Conservation (phyloP, 2,329 filamentous ascomycete species). For the Coleophoma cylindrospora region DNA sequence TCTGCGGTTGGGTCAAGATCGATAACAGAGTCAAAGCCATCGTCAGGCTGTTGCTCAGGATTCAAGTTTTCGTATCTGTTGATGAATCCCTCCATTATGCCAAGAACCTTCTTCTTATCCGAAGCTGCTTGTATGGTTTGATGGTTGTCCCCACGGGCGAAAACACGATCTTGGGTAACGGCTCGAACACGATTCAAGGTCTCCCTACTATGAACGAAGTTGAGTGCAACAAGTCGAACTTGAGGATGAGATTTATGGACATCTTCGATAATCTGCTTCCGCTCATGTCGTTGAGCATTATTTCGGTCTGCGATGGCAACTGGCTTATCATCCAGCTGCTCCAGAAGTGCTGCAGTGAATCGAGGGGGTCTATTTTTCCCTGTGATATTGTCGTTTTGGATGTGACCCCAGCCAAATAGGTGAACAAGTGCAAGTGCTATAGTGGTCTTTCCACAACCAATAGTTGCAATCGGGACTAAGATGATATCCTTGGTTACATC, state of each 20-base stretch:
- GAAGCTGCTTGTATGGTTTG: conserved; percentile 92
- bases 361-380: conserved; percentile 71
- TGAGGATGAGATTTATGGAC: conserved; percentile 56
- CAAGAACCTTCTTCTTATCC: conserved; percentile 66
- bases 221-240: conserved; percentile 75
- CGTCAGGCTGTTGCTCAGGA: conserved; percentile 63
- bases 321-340: conserved; percentile 56
- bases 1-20: conserved; percentile 71
- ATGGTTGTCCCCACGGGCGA: conserved; percentile 89
- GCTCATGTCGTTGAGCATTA: conserved; percentile 84
- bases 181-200: conserved; percentile 68
- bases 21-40: conserved; percentile 78
- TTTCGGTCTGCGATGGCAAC: conserved; percentile 91
- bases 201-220: conserved; percentile 73
- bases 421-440: conserved; percentile 75
- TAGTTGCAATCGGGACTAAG: conserved; percentile 85
- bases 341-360: conserved; percentile 69
- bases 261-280: conserved; percentile 81
- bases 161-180: conserved; percentile 72
- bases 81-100: conserved; percentile 95
- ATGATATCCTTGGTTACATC: conserved; percentile 66
- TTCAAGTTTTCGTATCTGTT: conserved; percentile 77
- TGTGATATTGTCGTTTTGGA: conserved; percentile 95
- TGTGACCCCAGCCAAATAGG: conserved; percentile 85
- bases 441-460: conserved; percentile 96